Conservation (phyloP, 768 basidiomycete genomes). For the Boletus insuetus region DNA sequence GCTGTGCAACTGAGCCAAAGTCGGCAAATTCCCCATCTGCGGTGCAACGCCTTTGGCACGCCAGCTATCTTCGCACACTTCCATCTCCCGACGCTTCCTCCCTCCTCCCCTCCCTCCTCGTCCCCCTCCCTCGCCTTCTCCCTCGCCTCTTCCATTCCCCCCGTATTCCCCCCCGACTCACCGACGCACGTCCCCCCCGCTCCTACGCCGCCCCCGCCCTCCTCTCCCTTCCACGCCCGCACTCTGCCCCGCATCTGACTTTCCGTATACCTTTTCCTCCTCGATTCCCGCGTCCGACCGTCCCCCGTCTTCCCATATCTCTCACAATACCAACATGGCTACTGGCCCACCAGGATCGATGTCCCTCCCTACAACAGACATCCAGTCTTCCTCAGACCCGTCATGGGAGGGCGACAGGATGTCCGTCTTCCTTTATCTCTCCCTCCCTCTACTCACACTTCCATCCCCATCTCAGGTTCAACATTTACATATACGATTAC, state of each 20-base stretch:
- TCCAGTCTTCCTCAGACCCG: slow-evolving; percentile 30
- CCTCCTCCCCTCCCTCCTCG: not conserved
- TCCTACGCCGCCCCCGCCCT: not conserved
- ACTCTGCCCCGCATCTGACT: not conserved
- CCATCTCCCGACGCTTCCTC: slow-evolving; percentile 3
- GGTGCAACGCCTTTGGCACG: slow-evolving; percentile 32
- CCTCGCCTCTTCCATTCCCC: not conserved
- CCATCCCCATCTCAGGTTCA: slow-evolving; percentile 56
- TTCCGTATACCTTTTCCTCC: not conserved
- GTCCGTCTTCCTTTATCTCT: slow-evolving; percentile 40
- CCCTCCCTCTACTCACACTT: slow-evolving; percentile 4
- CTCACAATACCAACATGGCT: slow-evolving; percentile 15
- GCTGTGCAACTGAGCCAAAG: slow-evolving; percentile 27
- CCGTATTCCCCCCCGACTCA: not conserved
- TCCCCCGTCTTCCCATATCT: not conserved
- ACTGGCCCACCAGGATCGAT: slow-evolving; percentile 26
- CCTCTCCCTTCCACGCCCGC: not conserved
- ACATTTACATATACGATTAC: slow-evolving; percentile 87
- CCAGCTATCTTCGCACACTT: slow-evolving; percentile 26
- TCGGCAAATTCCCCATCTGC: slow-evolving; percentile 36
- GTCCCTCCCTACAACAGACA: slow-evolving; percentile 12
- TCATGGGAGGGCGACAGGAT: slow-evolving; percentile 88
- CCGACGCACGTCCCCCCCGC: not conserved
- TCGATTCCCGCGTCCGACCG: not conserved
- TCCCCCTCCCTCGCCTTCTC: not conserved